phyloP scores from a whole-genome alignment of 1,139 yeast species.

The Geotrichum cucujoidarum region DNA sequence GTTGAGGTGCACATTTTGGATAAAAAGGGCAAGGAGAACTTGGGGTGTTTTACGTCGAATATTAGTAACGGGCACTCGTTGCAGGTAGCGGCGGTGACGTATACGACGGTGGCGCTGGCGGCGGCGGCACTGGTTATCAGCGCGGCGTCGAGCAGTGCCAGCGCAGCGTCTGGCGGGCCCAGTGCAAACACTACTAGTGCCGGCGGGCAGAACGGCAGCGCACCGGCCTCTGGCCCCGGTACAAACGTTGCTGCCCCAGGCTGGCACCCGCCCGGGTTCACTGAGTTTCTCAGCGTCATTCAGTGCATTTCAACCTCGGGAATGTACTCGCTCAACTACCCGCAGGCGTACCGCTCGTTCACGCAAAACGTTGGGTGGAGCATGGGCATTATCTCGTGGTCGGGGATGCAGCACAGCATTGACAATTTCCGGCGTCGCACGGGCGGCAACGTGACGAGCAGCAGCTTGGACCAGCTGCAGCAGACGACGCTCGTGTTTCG shows the following conservation, averaged over 20 bases:
- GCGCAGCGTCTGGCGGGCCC: conserved; percentile 22
- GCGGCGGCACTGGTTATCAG: conserved; percentile 30
- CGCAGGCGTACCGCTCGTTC: conserved; percentile 33
- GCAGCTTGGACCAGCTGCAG: conserved; percentile 24
- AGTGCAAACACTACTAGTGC: no score
- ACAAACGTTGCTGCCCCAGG: conserved; percentile 24
- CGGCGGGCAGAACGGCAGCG: conserved; percentile 19
- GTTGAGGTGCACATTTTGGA: conserved; percentile 27
- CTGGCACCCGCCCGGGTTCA: conserved; percentile 30
- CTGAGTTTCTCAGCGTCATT: conserved; percentile 27
- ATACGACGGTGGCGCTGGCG: conserved; percentile 32
- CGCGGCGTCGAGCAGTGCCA: conserved; percentile 22
- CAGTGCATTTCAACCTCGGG: conserved; percentile 36
- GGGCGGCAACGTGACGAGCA: conserved; percentile 32
- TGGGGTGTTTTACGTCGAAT: conserved; percentile 33
- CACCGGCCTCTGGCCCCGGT: conserved; percentile 20
- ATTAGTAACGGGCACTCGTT: conserved; percentile 34
- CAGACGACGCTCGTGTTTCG: conserved; percentile 28
- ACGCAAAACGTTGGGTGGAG: conserved; percentile 37
- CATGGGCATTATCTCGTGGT: conserved; percentile 34
- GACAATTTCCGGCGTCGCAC: conserved; percentile 32
- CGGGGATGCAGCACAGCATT: conserved; percentile 31
- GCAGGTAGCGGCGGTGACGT: conserved; percentile 25
- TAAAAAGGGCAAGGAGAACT: conserved; percentile 22
- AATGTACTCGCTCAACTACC: conserved; percentile 35